Conservation (phyloP, 805 yeast species). For the Metschnikowia gruessii region DNA sequence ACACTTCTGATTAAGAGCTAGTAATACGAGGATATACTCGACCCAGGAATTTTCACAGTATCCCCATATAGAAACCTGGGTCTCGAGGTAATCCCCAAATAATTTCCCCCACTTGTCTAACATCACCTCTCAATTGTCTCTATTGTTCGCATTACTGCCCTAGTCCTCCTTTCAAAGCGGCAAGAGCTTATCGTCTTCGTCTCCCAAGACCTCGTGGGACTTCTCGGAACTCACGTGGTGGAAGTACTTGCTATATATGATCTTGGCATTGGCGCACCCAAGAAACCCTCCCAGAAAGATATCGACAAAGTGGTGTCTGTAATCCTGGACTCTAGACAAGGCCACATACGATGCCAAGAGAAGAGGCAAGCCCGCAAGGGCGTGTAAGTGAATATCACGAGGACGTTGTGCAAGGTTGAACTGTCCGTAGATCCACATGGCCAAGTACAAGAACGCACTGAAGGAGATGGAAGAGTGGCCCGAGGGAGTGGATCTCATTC, state of each 20-base stretch:
- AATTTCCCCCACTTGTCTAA: no score
- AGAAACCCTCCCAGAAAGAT: conserved; percentile 31
- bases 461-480: conserved; percentile 58
- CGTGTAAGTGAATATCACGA: conserved; percentile 13
- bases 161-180: conserved; percentile 7
- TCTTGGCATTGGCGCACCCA: conserved; percentile 29
- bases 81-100: no score
- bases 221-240: conserved; percentile 14
- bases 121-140: not conserved
- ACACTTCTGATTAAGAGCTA: no score
- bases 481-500: conserved; percentile 55
- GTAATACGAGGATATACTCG: no score
- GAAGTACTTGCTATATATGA: conserved; percentile 32
- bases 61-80: no score
- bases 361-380: conserved; percentile 20
- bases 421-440: conserved; percentile 50
- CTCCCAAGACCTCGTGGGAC: conserved; percentile 14
- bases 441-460: conserved; percentile 45
- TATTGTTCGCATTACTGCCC: not conserved
- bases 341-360: conserved; percentile 27
- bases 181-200: conserved; percentile 12
- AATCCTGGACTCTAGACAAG: conserved; percentile 27
- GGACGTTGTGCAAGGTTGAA: conserved; percentile 17
- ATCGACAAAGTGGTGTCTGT: conserved; percentile 35
- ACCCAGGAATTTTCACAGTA: no score